Evolutionary conservation across 208 protist genomes (phyloP).

Genomic region (Kentomonas sorsogonicus): DNA sequence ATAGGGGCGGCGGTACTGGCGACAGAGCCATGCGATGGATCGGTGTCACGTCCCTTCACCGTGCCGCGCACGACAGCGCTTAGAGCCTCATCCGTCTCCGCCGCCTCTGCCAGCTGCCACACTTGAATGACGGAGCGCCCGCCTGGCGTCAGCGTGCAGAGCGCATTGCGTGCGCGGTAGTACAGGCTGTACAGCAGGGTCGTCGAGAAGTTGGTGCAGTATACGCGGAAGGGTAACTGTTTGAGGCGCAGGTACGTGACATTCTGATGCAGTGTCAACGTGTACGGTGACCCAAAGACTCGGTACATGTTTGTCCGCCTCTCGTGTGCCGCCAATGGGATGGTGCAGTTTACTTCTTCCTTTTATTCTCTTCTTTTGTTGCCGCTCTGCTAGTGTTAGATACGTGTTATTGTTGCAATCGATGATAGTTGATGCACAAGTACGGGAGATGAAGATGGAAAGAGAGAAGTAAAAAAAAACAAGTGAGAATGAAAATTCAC

Average conservation of each 20-base stretch:
- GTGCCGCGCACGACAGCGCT: slow-evolving; percentile 1
- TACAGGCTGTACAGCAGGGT: slow-evolving; percentile 62
- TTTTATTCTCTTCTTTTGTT: slow-evolving; percentile 3
- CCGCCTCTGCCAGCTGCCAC: slow-evolving; percentile 69
- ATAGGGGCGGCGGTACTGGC: too few species aligned
- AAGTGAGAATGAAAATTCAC: background rate
- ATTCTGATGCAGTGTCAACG: slow-evolving; percentile 63
- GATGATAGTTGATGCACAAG: background rate
- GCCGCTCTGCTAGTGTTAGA: background rate
- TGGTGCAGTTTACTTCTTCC: too few species aligned
- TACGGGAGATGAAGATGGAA: background rate
- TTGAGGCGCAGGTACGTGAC: slow-evolving; percentile 82
- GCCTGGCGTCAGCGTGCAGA: slow-evolving; percentile 56
- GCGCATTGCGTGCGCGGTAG: slow-evolving; percentile 51
- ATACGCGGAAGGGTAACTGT: slow-evolving; percentile 71
- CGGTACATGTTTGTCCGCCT: slow-evolving; percentile 52
- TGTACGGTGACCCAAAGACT: slow-evolving; percentile 79
- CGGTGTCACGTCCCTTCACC: background rate
- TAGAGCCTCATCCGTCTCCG: slow-evolving; percentile 9
- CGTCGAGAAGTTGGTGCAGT: slow-evolving; percentile 74
- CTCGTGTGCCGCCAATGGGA: too few species aligned
- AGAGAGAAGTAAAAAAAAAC: background rate
- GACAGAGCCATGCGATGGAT: too few species aligned
- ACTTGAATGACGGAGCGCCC: slow-evolving; percentile 48
- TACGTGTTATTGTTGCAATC: background rate